Conservation (phyloP, 1,139 yeast genomes). For the Suhomyces bolitotheri region DNA sequence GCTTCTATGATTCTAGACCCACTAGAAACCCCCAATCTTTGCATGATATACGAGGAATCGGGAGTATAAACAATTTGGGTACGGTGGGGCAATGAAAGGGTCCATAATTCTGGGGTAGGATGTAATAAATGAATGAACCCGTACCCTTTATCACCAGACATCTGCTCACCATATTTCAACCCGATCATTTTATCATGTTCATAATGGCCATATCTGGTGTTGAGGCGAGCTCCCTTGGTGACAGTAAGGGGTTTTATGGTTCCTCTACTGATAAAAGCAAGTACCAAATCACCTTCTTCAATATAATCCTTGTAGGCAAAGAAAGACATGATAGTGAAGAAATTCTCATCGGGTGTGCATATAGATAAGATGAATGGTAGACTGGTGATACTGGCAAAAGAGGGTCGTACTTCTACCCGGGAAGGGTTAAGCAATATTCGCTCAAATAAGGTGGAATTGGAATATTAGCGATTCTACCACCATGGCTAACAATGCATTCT, state of each 20-base stretch:
- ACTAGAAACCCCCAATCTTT: slow-evolving; percentile 69
- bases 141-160: slow-evolving; percentile 72
- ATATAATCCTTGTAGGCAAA: slow-evolving; percentile 55
- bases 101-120: slow-evolving; percentile 97
- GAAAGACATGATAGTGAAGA: slow-evolving; percentile 38
- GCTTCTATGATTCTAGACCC: slow-evolving; percentile 90
- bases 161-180: slow-evolving; percentile 78
- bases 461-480: too few species aligned
- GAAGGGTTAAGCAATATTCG: too few species aligned
- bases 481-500: too few species aligned
- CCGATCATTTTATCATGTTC: slow-evolving; percentile 85
- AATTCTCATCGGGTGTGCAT: slow-evolving; percentile 8
- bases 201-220: slow-evolving; percentile 87
- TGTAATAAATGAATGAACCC: slow-evolving; percentile 88
- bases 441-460: too few species aligned
- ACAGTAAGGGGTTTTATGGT: slow-evolving; percentile 74
- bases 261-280: slow-evolving; percentile 82
- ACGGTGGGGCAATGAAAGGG: slow-evolving; percentile 89
- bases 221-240: slow-evolving; percentile 57
- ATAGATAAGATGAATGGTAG: slow-evolving; percentile 3
- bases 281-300: slow-evolving; percentile 81
- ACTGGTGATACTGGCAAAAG: not conserved
- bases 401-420: too few species aligned
- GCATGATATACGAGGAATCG: slow-evolving; percentile 87
- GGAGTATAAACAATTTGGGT: slow-evolving; percentile 98